Percentiles rank a stretch among this genome's conserved stretches.
Conservation (phyloP, 768 basidiomycete species). For the Suillus plorans region DNA sequence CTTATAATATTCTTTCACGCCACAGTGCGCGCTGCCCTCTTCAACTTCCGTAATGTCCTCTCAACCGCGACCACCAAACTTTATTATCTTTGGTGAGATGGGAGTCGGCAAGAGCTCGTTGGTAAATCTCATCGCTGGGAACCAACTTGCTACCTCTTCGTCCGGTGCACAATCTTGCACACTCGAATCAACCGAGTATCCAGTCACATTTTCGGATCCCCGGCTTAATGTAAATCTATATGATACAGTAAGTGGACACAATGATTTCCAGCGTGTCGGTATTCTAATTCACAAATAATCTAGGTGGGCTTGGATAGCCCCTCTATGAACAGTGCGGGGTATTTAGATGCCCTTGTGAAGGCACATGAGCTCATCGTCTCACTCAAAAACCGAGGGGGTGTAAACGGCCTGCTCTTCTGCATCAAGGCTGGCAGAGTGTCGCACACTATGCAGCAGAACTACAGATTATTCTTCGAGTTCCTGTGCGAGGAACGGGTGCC, state of each 20-base stretch:
- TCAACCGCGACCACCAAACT: not conserved
- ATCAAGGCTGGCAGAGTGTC: conserved; percentile 31
- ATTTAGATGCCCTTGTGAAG: conserved; percentile 26
- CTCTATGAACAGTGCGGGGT: conserved; percentile 22
- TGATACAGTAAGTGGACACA: not conserved
- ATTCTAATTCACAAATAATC: not conserved
- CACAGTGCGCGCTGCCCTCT: not conserved
- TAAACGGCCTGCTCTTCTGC: conserved; percentile 40
- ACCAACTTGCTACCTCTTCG: conserved; percentile 2
- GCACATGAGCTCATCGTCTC: conserved; percentile 33
- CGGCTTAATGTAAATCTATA: not conserved
- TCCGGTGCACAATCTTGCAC: conserved; percentile 4
- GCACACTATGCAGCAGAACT: conserved; percentile 27
- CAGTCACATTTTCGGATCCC: not conserved
- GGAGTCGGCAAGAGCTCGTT: conserved; percentile 12
- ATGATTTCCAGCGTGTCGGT: not conserved
- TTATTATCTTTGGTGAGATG: conserved; percentile 13
- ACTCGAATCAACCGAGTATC: conserved; percentile 1
- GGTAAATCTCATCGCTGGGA: conserved; percentile 11
- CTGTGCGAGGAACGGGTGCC: conserved; percentile 34
- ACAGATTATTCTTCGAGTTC: conserved; percentile 32
- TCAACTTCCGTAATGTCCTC: not conserved
- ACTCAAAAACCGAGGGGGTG: conserved; percentile 32
- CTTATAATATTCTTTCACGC: not conserved
- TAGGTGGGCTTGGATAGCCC: conserved; percentile 29